Percentiles rank a stretch among this genome's conserved stretches.
Evolutionary conservation across 768 basidiomycete genomes (phyloP).

Genomic region (Mycena albidolilacea): DNA sequence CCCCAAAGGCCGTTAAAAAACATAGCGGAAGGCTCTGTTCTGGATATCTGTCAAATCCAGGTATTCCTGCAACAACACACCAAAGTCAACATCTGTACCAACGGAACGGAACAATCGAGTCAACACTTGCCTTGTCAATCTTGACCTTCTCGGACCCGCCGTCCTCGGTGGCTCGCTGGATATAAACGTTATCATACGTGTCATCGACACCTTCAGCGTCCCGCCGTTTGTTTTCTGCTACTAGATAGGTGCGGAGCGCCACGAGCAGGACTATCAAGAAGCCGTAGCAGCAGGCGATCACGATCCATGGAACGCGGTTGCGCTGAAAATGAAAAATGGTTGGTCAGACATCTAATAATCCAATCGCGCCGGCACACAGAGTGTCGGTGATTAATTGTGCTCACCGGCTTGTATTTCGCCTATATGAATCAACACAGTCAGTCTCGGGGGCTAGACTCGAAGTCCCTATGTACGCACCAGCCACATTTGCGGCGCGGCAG

Average conservation of each 20-base stretch:
- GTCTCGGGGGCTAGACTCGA: too few species aligned
- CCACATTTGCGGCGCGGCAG: background rate
- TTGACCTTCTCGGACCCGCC: background rate
- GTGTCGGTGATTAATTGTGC: too few species aligned
- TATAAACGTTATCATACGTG: background rate
- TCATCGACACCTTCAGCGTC: background rate
- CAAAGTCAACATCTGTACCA: background rate
- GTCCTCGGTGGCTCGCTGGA: background rate
- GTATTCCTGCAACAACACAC: background rate
- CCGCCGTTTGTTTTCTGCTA: background rate
- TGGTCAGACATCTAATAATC: too few species aligned
- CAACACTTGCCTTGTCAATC: background rate
- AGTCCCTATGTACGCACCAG: background rate
- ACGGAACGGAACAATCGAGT: background rate
- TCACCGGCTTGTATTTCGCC: background rate
- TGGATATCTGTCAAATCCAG: background rate
- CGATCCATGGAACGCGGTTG: background rate
- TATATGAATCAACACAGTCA: too few species aligned
- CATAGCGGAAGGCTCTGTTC: background rate
- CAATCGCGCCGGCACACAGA: too few species aligned
- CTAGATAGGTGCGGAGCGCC: background rate
- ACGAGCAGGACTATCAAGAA: background rate
- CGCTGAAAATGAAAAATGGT: background rate
- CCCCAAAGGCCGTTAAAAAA: background rate
- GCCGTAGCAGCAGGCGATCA: background rate